Base-by-base conservation (phyloP, 805 yeast genomes). In the Saccharomycopsis amapae region DNA sequence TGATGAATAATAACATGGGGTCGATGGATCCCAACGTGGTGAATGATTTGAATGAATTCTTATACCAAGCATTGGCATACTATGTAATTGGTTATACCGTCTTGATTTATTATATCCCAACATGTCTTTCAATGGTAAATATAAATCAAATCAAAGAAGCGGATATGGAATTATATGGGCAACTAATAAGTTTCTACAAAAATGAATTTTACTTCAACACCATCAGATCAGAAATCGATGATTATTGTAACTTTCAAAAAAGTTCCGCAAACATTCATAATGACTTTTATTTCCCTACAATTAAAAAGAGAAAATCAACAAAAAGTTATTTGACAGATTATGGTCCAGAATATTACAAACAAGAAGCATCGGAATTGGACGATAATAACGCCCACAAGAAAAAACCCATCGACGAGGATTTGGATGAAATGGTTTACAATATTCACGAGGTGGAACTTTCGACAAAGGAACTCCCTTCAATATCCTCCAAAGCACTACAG, bases 311-410 rank as follows among this genome's bases (percentile, higher is more conserved):
- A 25, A 43, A 39, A 36, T 41, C 46, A 18, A 50, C 50, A 7
- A 50, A 46, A 22, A 50, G 53, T 34, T 50, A 50, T 31, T 41
- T 50, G 25, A 50, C 53, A 9, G 53, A 50, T 31, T 50, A 50
- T 35, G 53, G 53, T 3, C 53, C 53, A 3, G 53, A 50, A 33
- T 43, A 48, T 32, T 44, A 46, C 25, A 37, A 46, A 7, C 32
- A 45, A 13, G 40, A 42, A 36, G 50, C 35, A 18, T 19, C 38
- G 2, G 32, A 46, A 40, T 15, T 35, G 9, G 12, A 23, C 19
- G 22, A 31, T 23, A 34, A 30, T 40, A 18, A 30, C 23, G 25
- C n/a, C 19, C 12, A 23, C 34, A n/a, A 34, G 12, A 28, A 36
- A n/a, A 42, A 42, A 9, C 42, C 30, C 3, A 13, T 19, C 6